phyloP scores from a whole-genome alignment of 805 yeast species.

The Cyberlindnera xishuangbannaensis region DNA sequence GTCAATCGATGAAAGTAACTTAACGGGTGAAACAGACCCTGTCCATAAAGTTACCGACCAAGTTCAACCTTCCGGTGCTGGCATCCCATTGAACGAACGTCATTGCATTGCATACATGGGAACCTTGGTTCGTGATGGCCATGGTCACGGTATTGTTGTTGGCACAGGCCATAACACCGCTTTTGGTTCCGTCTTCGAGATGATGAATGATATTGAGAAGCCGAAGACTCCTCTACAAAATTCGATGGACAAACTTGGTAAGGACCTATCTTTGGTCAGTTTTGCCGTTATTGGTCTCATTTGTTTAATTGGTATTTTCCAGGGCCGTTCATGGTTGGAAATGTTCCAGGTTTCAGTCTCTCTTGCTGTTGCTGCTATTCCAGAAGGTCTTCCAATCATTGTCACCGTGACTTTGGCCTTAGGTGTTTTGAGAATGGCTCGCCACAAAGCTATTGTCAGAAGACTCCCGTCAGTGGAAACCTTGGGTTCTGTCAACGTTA shows the following conservation, averaged over 20 bases:
- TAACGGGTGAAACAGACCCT: conserved; percentile 94
- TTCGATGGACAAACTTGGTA: conserved; percentile 93
- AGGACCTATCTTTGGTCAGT: conserved; percentile 78
- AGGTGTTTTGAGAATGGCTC: conserved; percentile 96
- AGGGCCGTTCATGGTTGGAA: conserved; percentile 93
- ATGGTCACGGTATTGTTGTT: conserved; percentile 87
- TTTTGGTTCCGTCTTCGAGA: conserved; percentile 89
- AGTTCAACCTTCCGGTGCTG: conserved; percentile 29
- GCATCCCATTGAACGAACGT: conserved; percentile 62
- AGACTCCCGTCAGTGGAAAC: conserved; percentile 94
- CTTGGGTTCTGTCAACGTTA: conserved; percentile 88
- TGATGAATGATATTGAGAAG: conserved; percentile 93
- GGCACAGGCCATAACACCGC: conserved; percentile 89
- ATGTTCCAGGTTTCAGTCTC: conserved; percentile 98
- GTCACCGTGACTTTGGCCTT: conserved; percentile 96
- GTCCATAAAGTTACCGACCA: conserved; percentile 58
- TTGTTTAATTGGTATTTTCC: conserved; percentile 81
- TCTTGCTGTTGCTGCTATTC: conserved; percentile 97
- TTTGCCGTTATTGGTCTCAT: conserved; percentile 88
- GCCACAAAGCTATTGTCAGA: conserved; percentile 87
- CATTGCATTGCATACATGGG: conserved; percentile 91
- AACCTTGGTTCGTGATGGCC: conserved; percentile 93
- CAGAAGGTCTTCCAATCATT: conserved; percentile 97
- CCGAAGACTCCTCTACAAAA: conserved; percentile 96
- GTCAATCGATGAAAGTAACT: conserved; percentile 84